Evolutionary conservation across 75 land plant genomes (phyloP).

Genomic region (Cunninghamia lanceolata): DNA sequence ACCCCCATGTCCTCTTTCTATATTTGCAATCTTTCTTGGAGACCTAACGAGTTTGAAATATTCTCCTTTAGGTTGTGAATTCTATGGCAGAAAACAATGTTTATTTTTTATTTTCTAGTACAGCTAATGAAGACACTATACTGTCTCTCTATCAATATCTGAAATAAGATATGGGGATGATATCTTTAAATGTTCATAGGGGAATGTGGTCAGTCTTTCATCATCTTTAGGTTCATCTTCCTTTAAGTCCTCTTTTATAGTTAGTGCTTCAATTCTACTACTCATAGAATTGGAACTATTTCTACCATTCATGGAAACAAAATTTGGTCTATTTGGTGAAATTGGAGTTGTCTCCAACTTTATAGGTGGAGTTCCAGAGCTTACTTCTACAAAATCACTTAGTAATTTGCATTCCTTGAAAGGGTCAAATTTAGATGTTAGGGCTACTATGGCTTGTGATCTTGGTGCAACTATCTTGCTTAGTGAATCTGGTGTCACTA

Average conservation of each 20-base stretch:
- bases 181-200: conserved; percentile 70
- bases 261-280: conserved; percentile 36
- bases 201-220: conserved; percentile 46
- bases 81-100: no score
- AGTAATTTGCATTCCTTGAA: conserved; percentile 22
- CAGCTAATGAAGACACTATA: no score
- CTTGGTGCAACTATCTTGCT: conserved; percentile 30
- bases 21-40: no score
- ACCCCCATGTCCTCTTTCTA: no score
- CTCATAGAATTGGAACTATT: conserved; percentile 22
- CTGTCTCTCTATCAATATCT: conserved; percentile 79
- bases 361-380: conserved; percentile 16
- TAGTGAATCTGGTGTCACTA: conserved; percentile 40
- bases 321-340: not conserved
- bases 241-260: conserved; percentile 51
- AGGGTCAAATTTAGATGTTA: conserved; percentile 53
- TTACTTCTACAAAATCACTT: conserved; percentile 15
- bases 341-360: conserved; percentile 15
- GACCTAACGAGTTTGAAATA: no score
- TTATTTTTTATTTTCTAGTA: no score
- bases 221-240: conserved; percentile 70
- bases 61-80: no score
- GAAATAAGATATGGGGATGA: conserved; percentile 48
- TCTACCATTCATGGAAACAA: conserved; percentile 21
- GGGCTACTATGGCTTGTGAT: conserved; percentile 59